Evolutionary conservation across 2,329 filamentous ascomycete species (phyloP), one percentile per base, ranked within the genome.

Genomic region (Trichocomaceae sp.): DNA sequence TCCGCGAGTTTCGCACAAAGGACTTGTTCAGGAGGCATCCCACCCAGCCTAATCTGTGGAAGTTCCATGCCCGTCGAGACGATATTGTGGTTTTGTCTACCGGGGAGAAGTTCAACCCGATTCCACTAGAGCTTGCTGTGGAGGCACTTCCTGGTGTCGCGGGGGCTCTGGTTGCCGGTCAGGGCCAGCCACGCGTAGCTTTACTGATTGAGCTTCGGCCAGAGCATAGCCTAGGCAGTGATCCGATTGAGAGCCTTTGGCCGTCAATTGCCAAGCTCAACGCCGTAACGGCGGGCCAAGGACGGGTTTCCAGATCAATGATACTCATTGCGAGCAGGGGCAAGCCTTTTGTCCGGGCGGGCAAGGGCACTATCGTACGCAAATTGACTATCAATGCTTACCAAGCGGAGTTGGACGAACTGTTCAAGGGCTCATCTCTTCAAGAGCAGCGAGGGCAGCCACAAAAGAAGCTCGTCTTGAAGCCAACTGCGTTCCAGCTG

Each of bases 121-220:
- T 54, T 19, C 29, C 49, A 5, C 48, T 59, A 37, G 58, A 62
- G 37, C 19, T 35, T 5, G 17, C 48, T 1, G 48, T 73, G 20
- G 55, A 55, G 13, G 55, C 47, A 5, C 61, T 67, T 51, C 59
- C 62, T 2, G 51, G 56, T 22, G 41, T 72, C 5, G 56, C 58
- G 9, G 62, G 62, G 0, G 59, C 54, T 5, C n/a, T 70, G 22
- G 55, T 71, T 3, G 57, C 64, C 47, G 69, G 69, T 1, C 52
- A 62, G 12, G 63, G 62, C 4, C 57, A 58, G 12, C 56, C 62
- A 19, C 63, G 66, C 33, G 13, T 66, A 15, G 62, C 61, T 10
- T 45, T 72, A 3, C 47, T 72, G 2, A 48, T 71, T 15, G 71
- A 71, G 56, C 60, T 58, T 7, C 23, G 20, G 35, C 20, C 17